Base-by-base conservation (phyloP, 768 basidiomycete species). In the Calvatia gigantea region DNA sequence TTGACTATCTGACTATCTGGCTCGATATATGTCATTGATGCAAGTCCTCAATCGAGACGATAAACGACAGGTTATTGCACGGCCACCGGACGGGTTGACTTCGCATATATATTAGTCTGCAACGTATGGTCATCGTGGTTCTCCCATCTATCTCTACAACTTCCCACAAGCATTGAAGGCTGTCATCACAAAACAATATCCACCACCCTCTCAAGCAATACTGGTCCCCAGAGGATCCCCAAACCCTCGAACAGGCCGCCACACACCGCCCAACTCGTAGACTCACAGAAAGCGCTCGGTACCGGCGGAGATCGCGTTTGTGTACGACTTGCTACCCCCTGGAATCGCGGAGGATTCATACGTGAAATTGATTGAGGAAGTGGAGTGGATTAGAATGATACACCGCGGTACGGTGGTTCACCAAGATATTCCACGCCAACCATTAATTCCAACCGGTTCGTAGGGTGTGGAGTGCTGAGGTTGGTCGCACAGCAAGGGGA, bases 381-480 rank as follows among this genome's bases (percentile, higher is more conserved):
- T 91, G 0, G 71, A 76, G 44, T 92, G 89, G 88, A 75, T 79
- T 43, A 74, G 74, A 2, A 92, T 92, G 89, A 70, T 81, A 58
- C 89, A 91, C 67, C 76, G 85, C 68, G 89, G 89, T 82, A 51
- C n/a, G 72, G 61, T 3, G 2, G 32, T 44, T 42, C 29, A 21
- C 51, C 39, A 0, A n/a, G 29, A 14, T 7, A 4, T 14, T 21
- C 21, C 6, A 9, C 35, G 17, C 6, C 8, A 8, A 12, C 17
- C n/a, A 4, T 7, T 2, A n/a, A 9, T 48, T 9, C 5, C 21
- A 9, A 29, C 46, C 19, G 32, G 33, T 6, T 19, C 12, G 11
- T 37, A n/a, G 35, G 17, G 12, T 23, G 17, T 19, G 21, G n/a
- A 64, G 71, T 73, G 25, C 71, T 69, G 1, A 64, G 71, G 41